Conservation (phyloP, 208 protist genomes). For the Trypanosoma theileri region DNA sequence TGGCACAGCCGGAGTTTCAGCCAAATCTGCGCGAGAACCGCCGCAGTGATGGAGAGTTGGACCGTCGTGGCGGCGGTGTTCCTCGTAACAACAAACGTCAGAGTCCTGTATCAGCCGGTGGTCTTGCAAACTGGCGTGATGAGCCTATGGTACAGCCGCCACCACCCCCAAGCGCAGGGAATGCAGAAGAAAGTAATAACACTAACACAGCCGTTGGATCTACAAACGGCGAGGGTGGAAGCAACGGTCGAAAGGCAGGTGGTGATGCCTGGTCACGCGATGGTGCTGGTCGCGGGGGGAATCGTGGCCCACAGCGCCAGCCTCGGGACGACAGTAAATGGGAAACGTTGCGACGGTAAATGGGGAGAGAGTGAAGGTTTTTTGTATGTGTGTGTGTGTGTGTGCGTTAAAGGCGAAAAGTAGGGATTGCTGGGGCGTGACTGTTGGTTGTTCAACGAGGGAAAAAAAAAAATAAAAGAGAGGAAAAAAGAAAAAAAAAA, state of each 20-base stretch:
- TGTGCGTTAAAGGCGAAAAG: not conserved
- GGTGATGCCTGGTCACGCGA: conserved; percentile 24
- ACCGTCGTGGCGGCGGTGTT: conserved; percentile 29
- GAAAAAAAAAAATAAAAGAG: not conserved
- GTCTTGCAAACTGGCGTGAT: conserved; percentile 70
- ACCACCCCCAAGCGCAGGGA: not conserved
- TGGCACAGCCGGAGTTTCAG: conserved; percentile 51
- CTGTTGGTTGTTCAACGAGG: not conserved
- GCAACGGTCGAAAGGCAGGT: not conserved
- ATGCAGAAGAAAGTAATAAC: too few species aligned
- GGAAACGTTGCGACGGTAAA: conserved; percentile 35
- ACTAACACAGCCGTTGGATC: too few species aligned
- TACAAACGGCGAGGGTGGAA: conserved; percentile 10
- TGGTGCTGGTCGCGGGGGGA: conserved; percentile 24
- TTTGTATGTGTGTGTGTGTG: not conserved
- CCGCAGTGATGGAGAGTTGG: conserved; percentile 32
- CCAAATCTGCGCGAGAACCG: conserved; percentile 26
- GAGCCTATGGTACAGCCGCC: conserved; percentile 50
- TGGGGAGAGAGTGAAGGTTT: not conserved
- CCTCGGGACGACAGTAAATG: conserved; percentile 30
- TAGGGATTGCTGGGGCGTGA: not conserved
- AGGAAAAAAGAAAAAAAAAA: not conserved
- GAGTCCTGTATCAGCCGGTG: conserved; percentile 18
- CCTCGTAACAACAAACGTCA: conserved; percentile 19
- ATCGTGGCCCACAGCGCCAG: conserved; percentile 11